Conservation (phyloP, 1,139 yeast species). For the Cylindricascospora bacillispora region DNA sequence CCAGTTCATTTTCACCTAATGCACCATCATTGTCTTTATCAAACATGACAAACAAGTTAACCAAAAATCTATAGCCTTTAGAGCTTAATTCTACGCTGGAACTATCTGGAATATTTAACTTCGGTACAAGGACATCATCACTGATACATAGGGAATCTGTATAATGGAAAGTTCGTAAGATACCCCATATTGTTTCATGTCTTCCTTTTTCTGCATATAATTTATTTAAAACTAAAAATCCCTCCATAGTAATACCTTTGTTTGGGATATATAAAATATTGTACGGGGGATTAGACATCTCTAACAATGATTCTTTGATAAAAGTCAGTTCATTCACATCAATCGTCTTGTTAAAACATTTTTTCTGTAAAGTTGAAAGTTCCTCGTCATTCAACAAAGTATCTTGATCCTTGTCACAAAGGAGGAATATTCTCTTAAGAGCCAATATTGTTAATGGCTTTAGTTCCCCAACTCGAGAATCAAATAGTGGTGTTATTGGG, state of each 20-base stretch:
- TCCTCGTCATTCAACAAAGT: conserved; percentile 64
- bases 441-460: conserved; percentile 73
- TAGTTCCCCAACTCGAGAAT: conserved; percentile 74
- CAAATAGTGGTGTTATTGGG: conserved; percentile 89
- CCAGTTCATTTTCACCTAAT: conserved; percentile 57
- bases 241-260: conserved; percentile 57
- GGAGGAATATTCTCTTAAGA: conserved; percentile 63
- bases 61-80: conserved; percentile 82
- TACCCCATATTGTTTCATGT: conserved; percentile 96
- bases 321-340: conserved; percentile 40
- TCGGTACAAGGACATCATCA: conserved; percentile 67
- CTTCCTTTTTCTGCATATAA: conserved; percentile 81
- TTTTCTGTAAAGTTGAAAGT: conserved; percentile 51
- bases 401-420: conserved; percentile 85
- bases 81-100: conserved; percentile 89
- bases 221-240: conserved; percentile 65
- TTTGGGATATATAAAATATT: conserved; percentile 20
- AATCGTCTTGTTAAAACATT: conserved; percentile 56
- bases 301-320: conserved; percentile 31
- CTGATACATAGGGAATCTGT: conserved; percentile 81
- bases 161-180: conserved; percentile 72
- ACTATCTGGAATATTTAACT: conserved; percentile 59
- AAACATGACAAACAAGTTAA: conserved; percentile 72
- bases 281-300: conserved; percentile 10
- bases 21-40: conserved; percentile 97